Base-by-base conservation (phyloP, 2,329 filamentous ascomycete species). In the Zarea fungicola region DNA sequence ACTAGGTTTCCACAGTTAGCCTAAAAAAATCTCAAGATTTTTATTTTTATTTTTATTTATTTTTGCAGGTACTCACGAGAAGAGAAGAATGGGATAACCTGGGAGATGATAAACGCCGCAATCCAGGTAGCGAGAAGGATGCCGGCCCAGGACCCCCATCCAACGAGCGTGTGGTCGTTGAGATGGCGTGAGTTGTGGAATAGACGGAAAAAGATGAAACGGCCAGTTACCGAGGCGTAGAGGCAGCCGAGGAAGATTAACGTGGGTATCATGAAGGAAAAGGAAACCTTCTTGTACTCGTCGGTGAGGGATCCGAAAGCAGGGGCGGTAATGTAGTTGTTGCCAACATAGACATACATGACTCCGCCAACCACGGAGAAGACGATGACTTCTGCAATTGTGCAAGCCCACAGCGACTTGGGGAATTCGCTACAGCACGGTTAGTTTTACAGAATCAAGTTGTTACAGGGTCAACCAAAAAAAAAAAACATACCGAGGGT, bases 221-320 rank as follows among this genome's bases (percentile, higher is more conserved):
- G 85, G 1, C 87, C 86, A 4, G 89, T 91, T 2, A 96, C 89
- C 0, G 88, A 93, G 13, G 91, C 90, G 63, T 96, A 96, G 16
- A 96, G 69, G 1, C 95, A 89, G 7, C 91, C 91, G 5, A 96
- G 70, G 72, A 96, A 96, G 62, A 96, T 89, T 55, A 96, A 77
- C 0, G 91, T 96, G 0, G 91, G 91, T 26, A 96, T 86, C 90
- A 96, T 96, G 72, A 96, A 95, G 11, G 86, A 90, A 68, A 95
- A 96, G 0, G 88, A 80, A 2, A 93, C 77, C 72, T 96, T 96
- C 71, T 93, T 90, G 71, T 85, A 93, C 2, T 85, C 74, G 40
- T 87, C 80, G 35, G 85, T 77, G 19, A 96, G 73, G 1, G 88
- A 91, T 10, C 89, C 90, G 57, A 96, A 96, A 0, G 91, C 91